Conservation (phyloP, 2,329 filamentous ascomycete species). For the Botrytis galanthina region DNA sequence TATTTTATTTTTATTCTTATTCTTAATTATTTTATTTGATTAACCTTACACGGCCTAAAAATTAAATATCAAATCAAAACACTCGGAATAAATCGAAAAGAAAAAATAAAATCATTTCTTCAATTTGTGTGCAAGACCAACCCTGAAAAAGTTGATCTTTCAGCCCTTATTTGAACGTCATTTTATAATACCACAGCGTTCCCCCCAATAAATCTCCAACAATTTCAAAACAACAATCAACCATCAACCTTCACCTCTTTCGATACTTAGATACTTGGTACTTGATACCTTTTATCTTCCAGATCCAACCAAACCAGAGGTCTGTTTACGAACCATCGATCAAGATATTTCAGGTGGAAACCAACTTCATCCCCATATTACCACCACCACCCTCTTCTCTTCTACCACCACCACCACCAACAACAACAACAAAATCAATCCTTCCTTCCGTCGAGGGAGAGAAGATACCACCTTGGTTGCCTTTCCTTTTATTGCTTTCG, state of each 20-base stretch:
- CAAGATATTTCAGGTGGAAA: not conserved
- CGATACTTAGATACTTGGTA: no score
- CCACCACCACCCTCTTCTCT: not conserved
- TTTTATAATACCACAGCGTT: not conserved
- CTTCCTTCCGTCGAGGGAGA: not conserved
- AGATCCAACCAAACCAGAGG: not conserved
- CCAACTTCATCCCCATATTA: not conserved
- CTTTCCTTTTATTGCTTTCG: conserved; percentile 11
- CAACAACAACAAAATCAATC: not conserved
- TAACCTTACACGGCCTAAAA: no score
- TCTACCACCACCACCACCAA: not conserved
- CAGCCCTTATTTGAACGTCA: conserved; percentile 10
- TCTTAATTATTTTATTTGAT: no score
- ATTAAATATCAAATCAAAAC: no score
- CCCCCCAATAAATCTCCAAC: not conserved
- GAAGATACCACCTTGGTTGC: not conserved
- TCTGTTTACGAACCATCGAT: not conserved
- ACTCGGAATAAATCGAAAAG: no score
- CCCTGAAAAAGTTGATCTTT: not conserved
- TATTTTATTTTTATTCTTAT: no score
- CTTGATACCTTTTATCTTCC: not conserved
- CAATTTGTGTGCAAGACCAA: not conserved
- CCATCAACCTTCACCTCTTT: not conserved
- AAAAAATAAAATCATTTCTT: not conserved
- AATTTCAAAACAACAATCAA: not conserved